These are phyloP conservation scores for Monosporascus sp. DNA, from an alignment of 2,329 filamentous ascomycete genomes.

Conservation along the genomic window DNA sequence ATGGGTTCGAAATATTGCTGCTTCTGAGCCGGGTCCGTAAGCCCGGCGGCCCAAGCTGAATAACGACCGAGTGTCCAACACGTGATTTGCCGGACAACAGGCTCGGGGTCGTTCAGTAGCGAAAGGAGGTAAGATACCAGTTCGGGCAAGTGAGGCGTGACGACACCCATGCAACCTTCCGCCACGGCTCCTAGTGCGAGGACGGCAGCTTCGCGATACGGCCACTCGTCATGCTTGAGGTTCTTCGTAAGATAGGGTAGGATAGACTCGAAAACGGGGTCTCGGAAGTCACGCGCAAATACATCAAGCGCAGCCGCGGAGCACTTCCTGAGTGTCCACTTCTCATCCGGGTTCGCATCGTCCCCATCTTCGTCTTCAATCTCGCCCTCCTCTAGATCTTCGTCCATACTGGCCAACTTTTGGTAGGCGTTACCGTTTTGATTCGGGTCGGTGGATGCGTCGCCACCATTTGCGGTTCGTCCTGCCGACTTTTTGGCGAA, in stretches of 20 bases:
- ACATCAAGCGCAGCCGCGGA: slow-evolving; percentile 93
- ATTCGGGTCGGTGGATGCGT: slow-evolving; percentile 43
- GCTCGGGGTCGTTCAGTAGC: slow-evolving; percentile 76
- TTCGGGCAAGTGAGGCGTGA: slow-evolving; percentile 84
- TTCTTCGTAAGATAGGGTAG: slow-evolving; percentile 90
- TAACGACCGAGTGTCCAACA: slow-evolving; percentile 97
- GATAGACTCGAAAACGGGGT: slow-evolving; percentile 83
- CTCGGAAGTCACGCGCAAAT: slow-evolving; percentile 84
- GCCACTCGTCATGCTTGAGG: slow-evolving; percentile 84
- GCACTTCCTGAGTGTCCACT: slow-evolving; percentile 95
- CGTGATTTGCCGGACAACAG: slow-evolving; percentile 91
- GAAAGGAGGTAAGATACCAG: slow-evolving; percentile 86
- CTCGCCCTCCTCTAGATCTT: slow-evolving; percentile 82
- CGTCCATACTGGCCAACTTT: slow-evolving; percentile 56
- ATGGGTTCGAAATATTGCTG: slow-evolving; percentile 84
- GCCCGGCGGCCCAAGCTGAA: slow-evolving; percentile 81
- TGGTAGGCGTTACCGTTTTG: slow-evolving; percentile 51
- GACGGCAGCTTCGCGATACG: slow-evolving; percentile 86
- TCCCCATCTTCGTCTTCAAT: slow-evolving; percentile 73
- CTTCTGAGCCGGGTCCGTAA: slow-evolving; percentile 61
- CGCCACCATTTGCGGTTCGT: slow-evolving; percentile 51
- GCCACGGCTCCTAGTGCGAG: slow-evolving; percentile 91
- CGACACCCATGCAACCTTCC: slow-evolving; percentile 85
- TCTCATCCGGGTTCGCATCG: slow-evolving; percentile 78
- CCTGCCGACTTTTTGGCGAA: slow-evolving; percentile 70